phyloP scores from a whole-genome alignment of 331 rosid genomes.

The Quercus phellos region DNA sequence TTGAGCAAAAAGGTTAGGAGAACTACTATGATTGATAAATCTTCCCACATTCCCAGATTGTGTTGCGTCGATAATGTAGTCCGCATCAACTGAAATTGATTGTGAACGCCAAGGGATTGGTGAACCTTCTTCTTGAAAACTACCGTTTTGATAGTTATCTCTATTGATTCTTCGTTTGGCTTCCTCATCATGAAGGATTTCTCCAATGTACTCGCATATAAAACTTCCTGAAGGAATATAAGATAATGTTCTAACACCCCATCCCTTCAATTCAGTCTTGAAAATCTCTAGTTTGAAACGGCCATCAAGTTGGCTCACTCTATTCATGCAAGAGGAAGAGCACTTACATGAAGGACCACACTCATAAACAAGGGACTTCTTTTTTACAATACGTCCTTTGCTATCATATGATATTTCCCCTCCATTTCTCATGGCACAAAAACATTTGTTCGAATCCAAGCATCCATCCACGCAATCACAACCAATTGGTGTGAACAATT shows the following conservation, averaged over 20 bases:
- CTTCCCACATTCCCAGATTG: conserved; percentile 34
- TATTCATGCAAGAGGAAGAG: too few species aligned
- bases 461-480: conserved; percentile 29
- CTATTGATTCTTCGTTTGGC: not conserved
- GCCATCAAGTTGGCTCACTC: too few species aligned
- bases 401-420: conserved; percentile 3
- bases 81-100: not conserved
- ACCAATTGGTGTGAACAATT: not conserved
- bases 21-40: conserved; percentile 36
- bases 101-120: too few species aligned
- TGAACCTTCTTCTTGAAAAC: too few species aligned
- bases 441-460: not conserved
- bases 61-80: conserved; percentile 25
- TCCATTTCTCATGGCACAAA: conserved; percentile 32
- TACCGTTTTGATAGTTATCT: not conserved
- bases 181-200: not conserved
- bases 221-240: too few species aligned
- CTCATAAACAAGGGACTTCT: not conserved
- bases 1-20: conserved; percentile 32
- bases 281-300: too few species aligned
- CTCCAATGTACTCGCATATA: too few species aligned
- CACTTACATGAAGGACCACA: too few species aligned
- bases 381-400: not conserved
- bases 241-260: too few species aligned
- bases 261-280: too few species aligned